Base-by-base conservation (phyloP, 306 rosid genomes). In the Cucurbita moschata region DNA sequence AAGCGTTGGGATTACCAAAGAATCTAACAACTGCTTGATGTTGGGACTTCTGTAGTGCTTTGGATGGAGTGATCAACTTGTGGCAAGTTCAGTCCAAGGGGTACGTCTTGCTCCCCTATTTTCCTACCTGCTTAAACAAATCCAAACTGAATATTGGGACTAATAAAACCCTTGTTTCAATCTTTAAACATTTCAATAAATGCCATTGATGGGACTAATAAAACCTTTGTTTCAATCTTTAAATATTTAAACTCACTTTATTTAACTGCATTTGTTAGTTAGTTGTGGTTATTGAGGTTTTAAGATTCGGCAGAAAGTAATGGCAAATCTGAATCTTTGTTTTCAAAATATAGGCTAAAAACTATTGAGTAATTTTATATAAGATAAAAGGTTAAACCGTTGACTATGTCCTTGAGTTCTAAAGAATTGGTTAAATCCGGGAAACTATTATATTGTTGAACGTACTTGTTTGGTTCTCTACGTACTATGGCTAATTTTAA, bases 1-100 rank as follows among this genome's bases (percentile, higher is more conserved):
- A 42, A n/a, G 16, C 30, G 11, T 16, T 19, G 30, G 44, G 26
- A 16, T 37, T 38, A 16, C 70, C 21, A 4, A 42, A 42, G 72
- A 66, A 66, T 68, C 73, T 68, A 68, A 68, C 56, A 46, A 68
- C 21, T 68, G 56, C 55, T 68, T 68, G 73, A 67, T 67, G 18
- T 67, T 67, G 55, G 73, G 73, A 23, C 42, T 67, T 26, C 6
- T 83, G 77, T 88, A 92, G 96, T 78, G 89, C 96, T 50, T 85
- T 92, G 84, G 97, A 92, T 83, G 92, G 96, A 72, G 37, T 86
- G 54, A 82, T 92, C 83, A 84, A 85, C 81, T 77, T 92, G 77
- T 92, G 97, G 95, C 83, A 89, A 81, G 81, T 85, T 82, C 83
- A 83, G 18, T 66, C 86, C 42, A 60, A 46, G 67, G 90, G 89